Percentiles rank a stretch among this genome's conserved stretches.
phyloP scores from a whole-genome alignment of 129 eudicot species.

The Artemisia tridentata region DNA sequence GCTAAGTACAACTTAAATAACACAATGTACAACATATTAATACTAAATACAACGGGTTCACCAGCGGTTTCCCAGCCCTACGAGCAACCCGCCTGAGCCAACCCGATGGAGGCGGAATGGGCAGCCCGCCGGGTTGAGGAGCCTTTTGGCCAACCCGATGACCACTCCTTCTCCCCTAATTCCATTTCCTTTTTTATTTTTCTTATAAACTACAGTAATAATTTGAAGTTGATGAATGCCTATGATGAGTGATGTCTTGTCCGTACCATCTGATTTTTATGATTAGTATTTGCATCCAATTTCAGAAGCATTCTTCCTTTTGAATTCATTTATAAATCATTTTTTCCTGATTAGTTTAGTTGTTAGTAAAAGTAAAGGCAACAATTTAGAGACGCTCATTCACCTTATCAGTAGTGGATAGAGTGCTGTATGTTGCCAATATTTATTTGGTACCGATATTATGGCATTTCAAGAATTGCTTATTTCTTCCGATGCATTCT shows the following conservation, averaged over 20 bases:
- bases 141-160: no score
- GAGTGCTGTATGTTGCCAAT: conserved; percentile 39
- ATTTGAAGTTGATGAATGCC: not conserved
- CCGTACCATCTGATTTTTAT: conserved; percentile 37
- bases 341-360: not conserved
- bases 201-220: no score
- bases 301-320: conserved; percentile 20
- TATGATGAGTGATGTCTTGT: conserved; percentile 43
- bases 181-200: no score
- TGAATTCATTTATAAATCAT: not conserved
- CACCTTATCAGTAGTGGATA: conserved; percentile 19
- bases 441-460: conserved; percentile 26
- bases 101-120: no score
- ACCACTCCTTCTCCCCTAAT: no score
- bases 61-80: no score
- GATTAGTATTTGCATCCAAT: conserved; percentile 27
- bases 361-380: conserved; percentile 3
- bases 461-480: conserved; percentile 23
- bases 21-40: no score
- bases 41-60: no score
- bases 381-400: conserved; percentile 38
- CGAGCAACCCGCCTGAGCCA: no score
- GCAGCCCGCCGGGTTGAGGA: no score
- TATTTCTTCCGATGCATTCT: conserved; percentile 27
- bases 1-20: no score